Evolutionary conservation across 2,329 filamentous ascomycete species (phyloP).

Genomic region (Aspergillus sp.): DNA sequence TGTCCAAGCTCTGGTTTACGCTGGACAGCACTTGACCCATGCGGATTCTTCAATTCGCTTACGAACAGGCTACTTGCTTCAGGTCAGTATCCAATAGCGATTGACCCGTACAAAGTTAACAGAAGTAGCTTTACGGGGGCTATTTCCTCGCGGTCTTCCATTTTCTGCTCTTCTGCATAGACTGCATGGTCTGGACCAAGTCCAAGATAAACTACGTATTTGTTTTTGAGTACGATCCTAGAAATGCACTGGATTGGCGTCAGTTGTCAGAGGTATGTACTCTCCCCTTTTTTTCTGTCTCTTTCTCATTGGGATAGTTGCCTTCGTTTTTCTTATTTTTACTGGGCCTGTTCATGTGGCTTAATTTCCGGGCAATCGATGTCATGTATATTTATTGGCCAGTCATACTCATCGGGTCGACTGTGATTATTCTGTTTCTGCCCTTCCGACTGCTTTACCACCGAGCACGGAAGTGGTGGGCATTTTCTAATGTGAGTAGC

Average conservation of each 20-base stretch:
- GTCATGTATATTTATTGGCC: slow-evolving; percentile 78
- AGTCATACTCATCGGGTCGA: slow-evolving; percentile 63
- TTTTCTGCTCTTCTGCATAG: slow-evolving; percentile 73
- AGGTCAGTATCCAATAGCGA: slow-evolving; percentile 32
- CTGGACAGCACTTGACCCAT: slow-evolving; percentile 42
- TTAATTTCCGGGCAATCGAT: slow-evolving; percentile 70
- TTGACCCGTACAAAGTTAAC: slow-evolving; percentile 14
- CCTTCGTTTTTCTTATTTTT: slow-evolving; percentile 74
- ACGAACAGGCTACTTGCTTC: slow-evolving; percentile 61
- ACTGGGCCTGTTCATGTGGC: slow-evolving; percentile 69
- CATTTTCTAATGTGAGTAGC: slow-evolving; percentile 69
- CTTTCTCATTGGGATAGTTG: slow-evolving; percentile 41
- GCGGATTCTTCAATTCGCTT: slow-evolving; percentile 40
- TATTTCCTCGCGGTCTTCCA: slow-evolving; percentile 79
- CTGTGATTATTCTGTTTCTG: slow-evolving; percentile 60
- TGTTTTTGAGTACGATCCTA: slow-evolving; percentile 89
- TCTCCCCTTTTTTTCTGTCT: neutral
- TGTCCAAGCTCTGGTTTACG: slow-evolving; percentile 57
- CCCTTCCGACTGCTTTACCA: slow-evolving; percentile 67
- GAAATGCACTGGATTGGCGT: slow-evolving; percentile 81
- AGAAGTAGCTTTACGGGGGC: slow-evolving; percentile 69
- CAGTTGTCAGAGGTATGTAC: slow-evolving; percentile 60
- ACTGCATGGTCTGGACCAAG: slow-evolving; percentile 71
- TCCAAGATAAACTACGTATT: slow-evolving; percentile 93
- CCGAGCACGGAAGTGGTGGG: slow-evolving; percentile 72